Evolutionary conservation across 306 rosid genomes (phyloP).

Genomic region (Vigna reflexopilosa): DNA sequence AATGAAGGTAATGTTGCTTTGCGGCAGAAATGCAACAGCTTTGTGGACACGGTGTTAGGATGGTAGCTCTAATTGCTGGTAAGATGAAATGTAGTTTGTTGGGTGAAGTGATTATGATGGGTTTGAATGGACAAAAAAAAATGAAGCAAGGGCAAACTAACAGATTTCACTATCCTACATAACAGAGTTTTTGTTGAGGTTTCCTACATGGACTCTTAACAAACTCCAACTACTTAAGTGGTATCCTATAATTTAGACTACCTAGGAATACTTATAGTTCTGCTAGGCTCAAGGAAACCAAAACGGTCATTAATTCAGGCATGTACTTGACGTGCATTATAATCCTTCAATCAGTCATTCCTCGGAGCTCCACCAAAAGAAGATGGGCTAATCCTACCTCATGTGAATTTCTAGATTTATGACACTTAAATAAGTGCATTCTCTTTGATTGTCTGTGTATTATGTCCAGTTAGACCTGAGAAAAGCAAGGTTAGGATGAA

Average conservation of each 20-base stretch:
- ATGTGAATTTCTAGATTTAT: not conserved
- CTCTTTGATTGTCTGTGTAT: not conserved
- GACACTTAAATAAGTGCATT: not conserved
- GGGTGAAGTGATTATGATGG: too few relatives aligned
- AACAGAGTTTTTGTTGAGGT: conserved; percentile 76
- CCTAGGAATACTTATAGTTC: conserved; percentile 54
- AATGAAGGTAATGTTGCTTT: not conserved
- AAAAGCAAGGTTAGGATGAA: not conserved
- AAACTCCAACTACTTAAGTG: conserved; percentile 63
- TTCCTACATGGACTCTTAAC: conserved; percentile 71
- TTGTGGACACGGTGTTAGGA: not conserved
- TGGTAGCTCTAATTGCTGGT: not conserved
- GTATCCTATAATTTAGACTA: conserved; percentile 58
- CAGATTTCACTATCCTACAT: conserved; percentile 27
- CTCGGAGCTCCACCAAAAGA: not conserved
- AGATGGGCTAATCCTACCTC: not conserved
- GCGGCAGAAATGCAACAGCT: not conserved
- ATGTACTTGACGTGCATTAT: conserved; percentile 5
- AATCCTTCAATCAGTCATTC: not conserved
- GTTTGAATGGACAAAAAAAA: too few relatives aligned
- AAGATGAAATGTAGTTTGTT: not conserved
- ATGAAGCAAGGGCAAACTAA: not conserved
- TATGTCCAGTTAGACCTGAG: not conserved
- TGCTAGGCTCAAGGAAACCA: conserved; percentile 59
- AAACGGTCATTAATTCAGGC: conserved; percentile 25